Evolutionary conservation across 2,329 filamentous ascomycete genomes (phyloP).

Genomic region (Cercospora citrullina): DNA sequence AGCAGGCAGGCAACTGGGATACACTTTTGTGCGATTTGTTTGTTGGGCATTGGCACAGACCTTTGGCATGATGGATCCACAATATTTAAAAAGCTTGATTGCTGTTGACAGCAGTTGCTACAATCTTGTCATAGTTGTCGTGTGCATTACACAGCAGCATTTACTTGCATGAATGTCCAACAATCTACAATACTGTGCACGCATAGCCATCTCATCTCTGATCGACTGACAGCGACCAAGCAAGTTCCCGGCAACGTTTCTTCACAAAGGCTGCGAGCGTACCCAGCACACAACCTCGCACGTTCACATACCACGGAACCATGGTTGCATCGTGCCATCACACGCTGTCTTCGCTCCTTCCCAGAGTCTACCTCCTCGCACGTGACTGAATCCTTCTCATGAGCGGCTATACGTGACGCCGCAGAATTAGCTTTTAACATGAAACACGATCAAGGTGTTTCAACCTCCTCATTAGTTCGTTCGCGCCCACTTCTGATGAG

Average conservation of each 20-base stretch:
- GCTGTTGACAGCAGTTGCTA: conserved; percentile 10
- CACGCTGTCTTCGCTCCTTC: not conserved
- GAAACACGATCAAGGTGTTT: not conserved
- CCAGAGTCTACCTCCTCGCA: not conserved
- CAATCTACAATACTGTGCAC: not conserved
- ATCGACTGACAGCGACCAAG: not conserved
- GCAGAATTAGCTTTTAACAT: not conserved
- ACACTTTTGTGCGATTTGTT: not conserved
- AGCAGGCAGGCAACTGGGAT: not conserved
- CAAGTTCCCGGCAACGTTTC: not conserved
- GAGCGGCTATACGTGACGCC: not conserved
- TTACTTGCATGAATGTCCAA: not conserved
- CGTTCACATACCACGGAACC: not conserved
- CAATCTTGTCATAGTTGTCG: not conserved
- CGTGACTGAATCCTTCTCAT: not conserved
- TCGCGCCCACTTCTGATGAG: not conserved
- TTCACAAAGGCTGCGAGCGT: not conserved
- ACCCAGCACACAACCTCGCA: not conserved
- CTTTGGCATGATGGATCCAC: not conserved
- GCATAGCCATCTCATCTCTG: not conserved
- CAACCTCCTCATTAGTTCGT: not conserved
- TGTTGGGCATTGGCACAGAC: not conserved
- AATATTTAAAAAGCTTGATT: not conserved
- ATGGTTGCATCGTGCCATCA: not conserved
- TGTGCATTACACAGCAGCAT: not conserved